Evolutionary conservation across 2,329 filamentous ascomycete genomes (phyloP).

Genomic region (Torrubiellomyces zombiae): DNA sequence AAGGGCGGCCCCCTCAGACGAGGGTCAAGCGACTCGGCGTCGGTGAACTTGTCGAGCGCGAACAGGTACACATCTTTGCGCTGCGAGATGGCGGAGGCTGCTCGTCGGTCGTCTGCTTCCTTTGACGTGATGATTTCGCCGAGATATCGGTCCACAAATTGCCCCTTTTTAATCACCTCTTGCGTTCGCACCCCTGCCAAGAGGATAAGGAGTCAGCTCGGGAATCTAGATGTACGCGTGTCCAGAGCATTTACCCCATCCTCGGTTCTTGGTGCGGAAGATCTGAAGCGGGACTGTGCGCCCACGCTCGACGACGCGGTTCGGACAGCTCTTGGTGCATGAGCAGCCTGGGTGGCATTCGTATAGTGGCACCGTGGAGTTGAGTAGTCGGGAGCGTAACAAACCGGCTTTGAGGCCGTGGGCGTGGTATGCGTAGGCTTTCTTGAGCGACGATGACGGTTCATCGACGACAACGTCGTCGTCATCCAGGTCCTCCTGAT

Average conservation of each 20-base stretch:
- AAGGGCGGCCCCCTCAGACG: conserved; percentile 38
- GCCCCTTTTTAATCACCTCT: conserved; percentile 48
- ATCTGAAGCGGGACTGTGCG: conserved; percentile 57
- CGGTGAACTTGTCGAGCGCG: conserved; percentile 63
- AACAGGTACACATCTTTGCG: conserved; percentile 70
- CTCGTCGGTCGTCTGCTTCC: conserved; percentile 50
- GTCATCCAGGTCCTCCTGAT: conserved; percentile 15
- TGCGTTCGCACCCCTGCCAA: conserved; percentile 43
- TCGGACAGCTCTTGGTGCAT: conserved; percentile 50
- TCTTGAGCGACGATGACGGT: conserved; percentile 10
- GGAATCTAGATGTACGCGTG: too few species aligned
- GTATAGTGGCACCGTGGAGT: conserved; percentile 49
- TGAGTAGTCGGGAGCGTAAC: conserved; percentile 32
- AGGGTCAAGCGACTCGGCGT: conserved; percentile 36
- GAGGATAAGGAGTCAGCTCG: background rate
- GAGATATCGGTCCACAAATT: conserved; percentile 67
- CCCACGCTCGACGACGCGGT: conserved; percentile 61
- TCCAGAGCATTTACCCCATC: conserved; percentile 45
- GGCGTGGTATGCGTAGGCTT: conserved; percentile 47
- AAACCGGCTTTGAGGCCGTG: conserved; percentile 33
- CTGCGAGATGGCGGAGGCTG: conserved; percentile 33
- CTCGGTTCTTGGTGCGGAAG: conserved; percentile 54
- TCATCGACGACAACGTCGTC: conserved; percentile 12
- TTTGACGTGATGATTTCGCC: conserved; percentile 49
- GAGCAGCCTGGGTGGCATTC: conserved; percentile 61